Evolutionary conservation across 106 monocot species (phyloP), one percentile per base, ranked within the genome.

Genomic region (Agapanthus africanus): DNA sequence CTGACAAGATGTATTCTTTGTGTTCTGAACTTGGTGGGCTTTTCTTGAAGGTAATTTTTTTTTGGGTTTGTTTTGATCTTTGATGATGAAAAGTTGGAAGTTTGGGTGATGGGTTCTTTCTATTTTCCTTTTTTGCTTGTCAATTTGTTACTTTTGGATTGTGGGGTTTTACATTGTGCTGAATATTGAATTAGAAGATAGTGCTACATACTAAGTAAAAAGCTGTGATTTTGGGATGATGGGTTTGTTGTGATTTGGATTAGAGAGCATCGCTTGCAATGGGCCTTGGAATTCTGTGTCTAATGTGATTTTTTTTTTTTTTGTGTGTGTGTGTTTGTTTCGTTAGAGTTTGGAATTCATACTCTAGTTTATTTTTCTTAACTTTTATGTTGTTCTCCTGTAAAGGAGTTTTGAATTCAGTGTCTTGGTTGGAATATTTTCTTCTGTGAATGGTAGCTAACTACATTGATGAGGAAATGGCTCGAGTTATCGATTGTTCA

Each of bases 11-110:
- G 79, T 97, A 92, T 73, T 79, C 84, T 37, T 74, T 92, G 41
- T 97, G 97, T 76, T 89, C 74, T 33, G 87, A 97, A 40, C 88
- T 97, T 31, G 97, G 91, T 18, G 97, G 97, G 30, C 76, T 97
- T 67, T 97, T 92, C 47, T 81, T 92, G 64, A 97, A 97, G 97
- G 97, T 92, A 54, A 51, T 18, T 42, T 8, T 1, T 33, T 15
- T 46, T 27, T n/a, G n/a, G n/a, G 8, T 59, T 59, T 32, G 1
- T 15, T 61, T 3, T 23, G 5, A 10, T 52, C 25, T 52, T n/a
- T 52, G 52, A 1, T 52, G 52, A 23, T 44, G 44, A 11, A 56
- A 56, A 56, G 61, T 61, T 36, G 32, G 60, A 35, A 60, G 32
- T 60, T 61, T 61, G 18, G 33, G 11, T 61, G 4, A 61, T 34